Evolutionary conservation across 106 monocot genomes (phyloP).

Genomic region (Vanilla planifolia): DNA sequence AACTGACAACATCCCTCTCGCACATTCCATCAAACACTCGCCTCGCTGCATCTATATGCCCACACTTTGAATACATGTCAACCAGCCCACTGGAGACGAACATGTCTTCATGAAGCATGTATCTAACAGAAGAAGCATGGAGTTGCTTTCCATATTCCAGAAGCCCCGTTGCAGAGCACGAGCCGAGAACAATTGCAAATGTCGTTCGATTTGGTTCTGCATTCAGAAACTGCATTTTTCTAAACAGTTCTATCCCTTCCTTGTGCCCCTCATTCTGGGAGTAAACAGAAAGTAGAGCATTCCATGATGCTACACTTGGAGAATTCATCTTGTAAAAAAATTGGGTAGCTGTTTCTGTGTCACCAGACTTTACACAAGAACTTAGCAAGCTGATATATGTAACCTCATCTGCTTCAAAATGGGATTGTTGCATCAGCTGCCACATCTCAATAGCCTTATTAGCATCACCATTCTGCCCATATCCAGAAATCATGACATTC

Average conservation of each 20-base stretch:
- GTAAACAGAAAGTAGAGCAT: slow-evolving; percentile 68
- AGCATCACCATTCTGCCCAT: slow-evolving; percentile 50
- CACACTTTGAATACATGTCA: slow-evolving; percentile 89
- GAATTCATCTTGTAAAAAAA: slow-evolving; percentile 56
- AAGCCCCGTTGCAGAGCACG: slow-evolving; percentile 51
- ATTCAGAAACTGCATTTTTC: slow-evolving; percentile 53
- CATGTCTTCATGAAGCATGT: slow-evolving; percentile 44
- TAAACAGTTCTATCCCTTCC: slow-evolving; percentile 49
- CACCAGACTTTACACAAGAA: slow-evolving; percentile 48
- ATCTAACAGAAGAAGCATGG: slow-evolving; percentile 53
- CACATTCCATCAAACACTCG: slow-evolving; percentile 48
- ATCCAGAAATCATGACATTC: slow-evolving; percentile 79
- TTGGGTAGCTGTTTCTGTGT: slow-evolving; percentile 39
- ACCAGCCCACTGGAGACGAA: slow-evolving; percentile 84
- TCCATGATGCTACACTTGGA: slow-evolving; percentile 59
- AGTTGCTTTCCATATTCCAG: slow-evolving; percentile 59
- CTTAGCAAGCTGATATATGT: slow-evolving; percentile 58
- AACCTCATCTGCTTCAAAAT: slow-evolving; percentile 66
- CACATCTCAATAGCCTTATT: slow-evolving; percentile 40
- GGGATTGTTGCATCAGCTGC: slow-evolving; percentile 39
- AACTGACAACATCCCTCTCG: slow-evolving; percentile 72
- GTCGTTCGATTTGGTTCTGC: slow-evolving; percentile 62
- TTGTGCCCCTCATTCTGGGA: slow-evolving; percentile 46
- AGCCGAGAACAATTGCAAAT: slow-evolving; percentile 55
- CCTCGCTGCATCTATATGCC: slow-evolving; percentile 38